These are phyloP conservation scores for Opeltia flavorubescens DNA, from an alignment of 495 filamentous ascomycete species.

Conservation along the genomic window DNA sequence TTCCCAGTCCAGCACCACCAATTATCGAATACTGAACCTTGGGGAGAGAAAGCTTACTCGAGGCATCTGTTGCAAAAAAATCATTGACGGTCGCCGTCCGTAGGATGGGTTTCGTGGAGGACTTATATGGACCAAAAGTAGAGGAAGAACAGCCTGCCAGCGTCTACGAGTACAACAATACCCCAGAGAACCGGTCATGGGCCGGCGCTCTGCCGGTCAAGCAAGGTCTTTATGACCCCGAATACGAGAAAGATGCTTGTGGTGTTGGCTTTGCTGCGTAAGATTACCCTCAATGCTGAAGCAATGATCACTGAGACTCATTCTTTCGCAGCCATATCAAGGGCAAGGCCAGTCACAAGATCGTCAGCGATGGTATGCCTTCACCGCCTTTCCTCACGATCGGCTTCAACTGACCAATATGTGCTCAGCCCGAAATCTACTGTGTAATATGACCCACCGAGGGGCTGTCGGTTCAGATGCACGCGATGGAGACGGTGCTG, in stretches of 20 bases:
- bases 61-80: neutral
- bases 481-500: conserved; percentile 92
- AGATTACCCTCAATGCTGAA: conserved; percentile 21
- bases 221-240: conserved; percentile 96
- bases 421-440: conserved; percentile 62
- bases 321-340: conserved; percentile 68
- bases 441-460: conserved; percentile 99
- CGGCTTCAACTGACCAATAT: conserved; percentile 3
- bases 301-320: conserved; percentile 1
- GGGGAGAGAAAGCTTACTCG: neutral
- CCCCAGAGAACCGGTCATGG: conserved; percentile 83
- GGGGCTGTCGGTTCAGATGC: conserved; percentile 97
- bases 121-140: conserved; percentile 48
- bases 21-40: neutral
- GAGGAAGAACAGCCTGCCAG: conserved; percentile 44
- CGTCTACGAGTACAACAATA: conserved; percentile 73
- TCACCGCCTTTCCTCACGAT: neutral
- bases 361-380: conserved; percentile 89
- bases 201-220: conserved; percentile 88
- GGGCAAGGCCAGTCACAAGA: conserved; percentile 94
- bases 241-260: conserved; percentile 96
- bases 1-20: neutral
- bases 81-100: conserved; percentile 8
- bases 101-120: conserved; percentile 57
- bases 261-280: conserved; percentile 99